These are phyloP conservation scores for Streptanthus diversifolius DNA, from an alignment of 345 rosid genomes.

Conservation along the genomic window DNA sequence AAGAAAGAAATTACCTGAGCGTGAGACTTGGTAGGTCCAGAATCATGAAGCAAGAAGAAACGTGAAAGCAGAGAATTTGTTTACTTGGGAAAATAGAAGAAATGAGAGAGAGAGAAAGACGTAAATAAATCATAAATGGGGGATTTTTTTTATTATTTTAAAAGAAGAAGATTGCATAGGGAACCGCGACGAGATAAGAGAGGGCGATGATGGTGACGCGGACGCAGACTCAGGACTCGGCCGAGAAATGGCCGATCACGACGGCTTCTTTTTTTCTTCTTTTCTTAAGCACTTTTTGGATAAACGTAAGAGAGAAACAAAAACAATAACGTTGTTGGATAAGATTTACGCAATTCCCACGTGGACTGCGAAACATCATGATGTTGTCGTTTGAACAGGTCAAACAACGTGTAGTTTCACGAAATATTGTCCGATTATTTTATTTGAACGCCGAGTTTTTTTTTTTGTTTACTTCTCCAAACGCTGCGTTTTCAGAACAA, in stretches of 20 bases:
- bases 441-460: neutral
- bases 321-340: conserved; percentile 16
- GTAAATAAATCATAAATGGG: neutral
- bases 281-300: neutral
- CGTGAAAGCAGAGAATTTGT: conserved; percentile 33
- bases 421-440: neutral
- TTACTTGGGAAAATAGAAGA: conserved; percentile 18
- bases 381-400: neutral
- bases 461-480: neutral
- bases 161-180: conserved; percentile 15
- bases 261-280: conserved; percentile 10
- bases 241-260: conserved; percentile 30
- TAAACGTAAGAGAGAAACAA: neutral
- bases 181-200: conserved; percentile 36
- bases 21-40: neutral
- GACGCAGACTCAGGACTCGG: conserved; percentile 20
- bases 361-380: neutral
- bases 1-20: neutral
- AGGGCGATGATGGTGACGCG: conserved; percentile 28
- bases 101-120: neutral
- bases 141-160: neutral
- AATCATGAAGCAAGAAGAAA: conserved; percentile 20
- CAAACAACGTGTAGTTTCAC: conserved; percentile 2
- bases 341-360: conserved; percentile 29
- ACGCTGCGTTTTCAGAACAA: conserved; percentile 1